Evolutionary conservation across 139 green algal genomes (phyloP), one percentile per base, ranked within the genome.

Genomic region (Chlorella sp.): DNA sequence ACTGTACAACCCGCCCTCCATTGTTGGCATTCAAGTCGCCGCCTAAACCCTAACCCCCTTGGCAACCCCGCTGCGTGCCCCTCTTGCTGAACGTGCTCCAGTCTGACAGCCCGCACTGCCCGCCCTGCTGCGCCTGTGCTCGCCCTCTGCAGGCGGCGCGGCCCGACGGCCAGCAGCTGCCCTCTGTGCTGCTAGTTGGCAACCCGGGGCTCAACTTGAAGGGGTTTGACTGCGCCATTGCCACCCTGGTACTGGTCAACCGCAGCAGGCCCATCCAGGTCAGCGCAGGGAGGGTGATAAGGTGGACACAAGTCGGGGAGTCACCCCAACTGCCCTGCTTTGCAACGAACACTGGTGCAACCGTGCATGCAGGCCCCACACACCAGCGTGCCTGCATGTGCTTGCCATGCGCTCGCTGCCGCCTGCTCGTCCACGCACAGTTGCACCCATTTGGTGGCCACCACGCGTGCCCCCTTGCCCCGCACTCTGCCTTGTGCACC

Each of bases 151-250:
- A 83, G 68, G 64, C 53, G 90, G 28, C 57, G 78, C 84, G 26
- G 39, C 32, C 26, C 34, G 32, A 68, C 15, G 48, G 69, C 21
- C 36, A 71, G 60, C 71, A 48, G 69, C 71, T 37, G 66, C 88
- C 64, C 26, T 90, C 88, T 0, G 88, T 97, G 22, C 89, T 96
- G 57, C 87, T 97, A 32, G 95, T 97, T 12, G 95, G 95, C 64
- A 96, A 97, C 89, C 95, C 95, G 1, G 86, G 88, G 14, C 91
- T 97, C 68, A 91, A 90, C 28, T 89, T 97, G 32, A 97, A 97
- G 73, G 95, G 94, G 42, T 96, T 96, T 85, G 92, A 95, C 21
- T 91, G 91, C 28, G 94, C 93, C 19, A 82, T 96, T 22, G 88
- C 88, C 19, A 89, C 87, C 12, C 89, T 96, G 90, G 83, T 88